Percentiles rank a stretch among this genome's conserved stretches.
phyloP scores from a whole-genome alignment of 75 land plant species.

The Pseudotsuga menziesii region DNA sequence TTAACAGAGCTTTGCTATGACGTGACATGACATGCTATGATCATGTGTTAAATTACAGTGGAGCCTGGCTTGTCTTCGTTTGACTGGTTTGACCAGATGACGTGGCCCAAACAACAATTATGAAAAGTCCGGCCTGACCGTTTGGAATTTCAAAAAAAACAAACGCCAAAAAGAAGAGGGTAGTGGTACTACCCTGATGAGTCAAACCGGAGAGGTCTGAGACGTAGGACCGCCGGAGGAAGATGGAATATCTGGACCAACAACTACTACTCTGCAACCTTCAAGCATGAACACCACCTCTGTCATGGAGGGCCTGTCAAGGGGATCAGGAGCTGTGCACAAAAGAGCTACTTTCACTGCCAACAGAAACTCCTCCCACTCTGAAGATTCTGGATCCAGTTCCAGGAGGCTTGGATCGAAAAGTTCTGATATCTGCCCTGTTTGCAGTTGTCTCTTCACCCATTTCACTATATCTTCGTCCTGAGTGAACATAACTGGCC shows the following conservation, averaged over 20 bases:
- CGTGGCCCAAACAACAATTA: too few species aligned
- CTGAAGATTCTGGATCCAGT: slow-evolving; percentile 66
- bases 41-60: too few species aligned
- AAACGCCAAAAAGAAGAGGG: too few species aligned
- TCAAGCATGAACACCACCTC: slow-evolving; percentile 98
- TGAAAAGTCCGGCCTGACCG: too few species aligned
- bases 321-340: slow-evolving; percentile 92
- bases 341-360: slow-evolving; percentile 91
- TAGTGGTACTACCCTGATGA: too few species aligned
- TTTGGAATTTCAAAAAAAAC: too few species aligned
- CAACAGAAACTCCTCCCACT: slow-evolving; percentile 98
- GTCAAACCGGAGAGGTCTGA: slow-evolving; percentile 64
- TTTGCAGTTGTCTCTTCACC: slow-evolving; percentile 94
- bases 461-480: slow-evolving; percentile 98
- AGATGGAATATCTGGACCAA: slow-evolving; percentile 82
- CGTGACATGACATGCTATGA: too few species aligned
- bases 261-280: slow-evolving; percentile 59
- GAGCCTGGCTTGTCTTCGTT: too few species aligned
- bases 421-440: slow-evolving; percentile 76
- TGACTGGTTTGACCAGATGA: too few species aligned
- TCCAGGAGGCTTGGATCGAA: slow-evolving; percentile 86
- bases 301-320: slow-evolving; percentile 85
- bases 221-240: slow-evolving; percentile 76
- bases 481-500: slow-evolving; percentile 76
- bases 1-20: too few species aligned